Evolutionary conservation across 1,139 yeast genomes (phyloP), one percentile per base, ranked within the genome.

Genomic region (Debaryomycetaceae sp.): DNA sequence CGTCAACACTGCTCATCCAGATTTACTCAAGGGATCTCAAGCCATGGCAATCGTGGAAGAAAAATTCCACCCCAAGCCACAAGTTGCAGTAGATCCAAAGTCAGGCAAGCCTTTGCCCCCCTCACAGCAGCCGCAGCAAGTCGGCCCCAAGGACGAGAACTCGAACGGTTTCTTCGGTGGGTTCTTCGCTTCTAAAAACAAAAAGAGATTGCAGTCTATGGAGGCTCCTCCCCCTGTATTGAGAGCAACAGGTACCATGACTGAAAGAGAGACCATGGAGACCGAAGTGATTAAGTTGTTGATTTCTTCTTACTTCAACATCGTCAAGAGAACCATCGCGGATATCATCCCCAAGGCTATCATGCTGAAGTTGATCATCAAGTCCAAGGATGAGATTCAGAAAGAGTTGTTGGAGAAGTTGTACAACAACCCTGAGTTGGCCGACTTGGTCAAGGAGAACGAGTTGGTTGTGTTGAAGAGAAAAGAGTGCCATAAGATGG

Each of bases 1-100:
- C 65, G 89, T 92, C 50, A 92, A 92, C 63, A 92, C 98, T 14
- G 98, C 96, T 3, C 98, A 92, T 60, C 98, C 98, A 3, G 98
- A 92, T 61, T 78, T 92, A 56, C 75, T 92, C 53, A 91, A 87
- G 61, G 98, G 98, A 33, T 82, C 94, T 33, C 95, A 87, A 58
- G 98, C 98, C 5, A 86, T 92, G 94, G 81, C 91, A 5, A 84
- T 89, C 61, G 96, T 92, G 30, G 91, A 87, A 60, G 98, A 92
- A 49, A 88, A 83, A 62, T 68, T 88, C 66, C 94, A 88, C 57
- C 96, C 96, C 37, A 73, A 76, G 51, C 85, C 85, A 43, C 88
- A 85, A 55, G 81, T 83, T 30, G 85, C 83, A 35, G 83, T 89
- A 40, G 97, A 92, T 63, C 96, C 97, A 42, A 91, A 91, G 70